A percentile compares a stretch with the other conserved stretches of the same genome.
These are phyloP conservation scores for Ciborinia camelliae DNA, from an alignment of 2,329 filamentous ascomycete species.

Conservation along the genomic window DNA sequence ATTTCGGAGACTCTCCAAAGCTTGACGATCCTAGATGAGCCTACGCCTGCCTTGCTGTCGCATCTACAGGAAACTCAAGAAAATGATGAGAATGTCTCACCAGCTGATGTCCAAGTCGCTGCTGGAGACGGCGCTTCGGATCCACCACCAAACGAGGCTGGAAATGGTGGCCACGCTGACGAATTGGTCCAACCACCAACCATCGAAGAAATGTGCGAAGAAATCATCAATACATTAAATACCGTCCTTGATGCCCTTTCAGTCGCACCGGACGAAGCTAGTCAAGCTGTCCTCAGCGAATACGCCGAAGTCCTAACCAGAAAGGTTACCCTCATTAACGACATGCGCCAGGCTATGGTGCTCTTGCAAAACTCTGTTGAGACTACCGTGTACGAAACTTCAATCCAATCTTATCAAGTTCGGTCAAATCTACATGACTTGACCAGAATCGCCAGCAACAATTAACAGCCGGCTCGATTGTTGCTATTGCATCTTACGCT, in stretches of 20 bases:
- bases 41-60: neutral
- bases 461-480: neutral
- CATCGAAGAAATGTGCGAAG: neutral
- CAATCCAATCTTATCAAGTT: neutral
- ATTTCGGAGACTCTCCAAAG: neutral
- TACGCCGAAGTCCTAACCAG: too few relatives aligned
- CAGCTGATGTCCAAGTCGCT: neutral
- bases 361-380: too few relatives aligned
- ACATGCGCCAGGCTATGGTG: too few relatives aligned
- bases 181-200: neutral
- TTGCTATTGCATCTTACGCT: too few relatives aligned
- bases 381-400: too few relatives aligned
- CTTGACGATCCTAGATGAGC: neutral
- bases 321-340: too few relatives aligned
- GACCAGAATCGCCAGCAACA: too few relatives aligned
- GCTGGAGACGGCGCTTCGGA: slow-evolving; percentile 3
- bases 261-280: too few relatives aligned
- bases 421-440: neutral
- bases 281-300: too few relatives aligned
- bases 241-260: neutral
- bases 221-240: neutral
- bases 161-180: neutral
- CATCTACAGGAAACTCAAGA: neutral
- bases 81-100: neutral
- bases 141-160: neutral